phyloP scores from a whole-genome alignment of 1,284 basidiomycete species.

The Afroboletus lepidellus region DNA sequence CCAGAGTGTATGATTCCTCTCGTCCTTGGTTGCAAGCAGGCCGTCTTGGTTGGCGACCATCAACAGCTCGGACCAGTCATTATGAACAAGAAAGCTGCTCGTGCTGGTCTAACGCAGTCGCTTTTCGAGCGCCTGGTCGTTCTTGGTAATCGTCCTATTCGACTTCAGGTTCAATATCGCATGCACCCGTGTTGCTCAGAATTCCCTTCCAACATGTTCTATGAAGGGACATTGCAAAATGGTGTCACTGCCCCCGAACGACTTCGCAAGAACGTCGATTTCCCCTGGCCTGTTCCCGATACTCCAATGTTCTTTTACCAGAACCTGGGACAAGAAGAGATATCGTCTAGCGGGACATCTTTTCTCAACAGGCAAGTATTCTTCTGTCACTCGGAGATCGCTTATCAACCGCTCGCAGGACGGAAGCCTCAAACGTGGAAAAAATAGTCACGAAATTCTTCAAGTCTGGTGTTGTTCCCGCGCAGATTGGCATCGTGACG shows the following conservation, averaged over 20 bases:
- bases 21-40: slow-evolving; percentile 97
- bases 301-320: slow-evolving; percentile 99
- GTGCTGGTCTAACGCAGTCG: slow-evolving; percentile 95
- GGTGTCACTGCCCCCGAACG: slow-evolving; percentile 98
- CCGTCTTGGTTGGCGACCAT: slow-evolving; percentile 97
- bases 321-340: slow-evolving; percentile 98
- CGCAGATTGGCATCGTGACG: slow-evolving; percentile 97
- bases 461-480: slow-evolving; percentile 95
- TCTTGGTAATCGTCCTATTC: slow-evolving; percentile 94
- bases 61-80: slow-evolving; percentile 98
- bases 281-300: slow-evolving; percentile 98
- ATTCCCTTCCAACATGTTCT: slow-evolving; percentile 99
- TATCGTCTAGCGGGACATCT: slow-evolving; percentile 96
- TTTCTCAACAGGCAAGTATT: slow-evolving; percentile 82
- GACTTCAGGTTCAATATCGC: slow-evolving; percentile 98
- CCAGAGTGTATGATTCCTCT: slow-evolving; percentile 99
- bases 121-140: slow-evolving; percentile 97
- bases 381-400: slow-evolving; percentile 1
- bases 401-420: slow-evolving; percentile 50
- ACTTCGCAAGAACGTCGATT: slow-evolving; percentile 95
- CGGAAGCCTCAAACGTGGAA: slow-evolving; percentile 98
- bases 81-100: slow-evolving; percentile 99
- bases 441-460: slow-evolving; percentile 99
- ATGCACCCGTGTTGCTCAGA: slow-evolving; percentile 99
- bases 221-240: slow-evolving; percentile 98